A percentile compares a stretch with the other conserved stretches of the same genome.
These are phyloP conservation scores for Ogataea kodamae DNA, from an alignment of 805 yeast species.

Conservation along the genomic window DNA sequence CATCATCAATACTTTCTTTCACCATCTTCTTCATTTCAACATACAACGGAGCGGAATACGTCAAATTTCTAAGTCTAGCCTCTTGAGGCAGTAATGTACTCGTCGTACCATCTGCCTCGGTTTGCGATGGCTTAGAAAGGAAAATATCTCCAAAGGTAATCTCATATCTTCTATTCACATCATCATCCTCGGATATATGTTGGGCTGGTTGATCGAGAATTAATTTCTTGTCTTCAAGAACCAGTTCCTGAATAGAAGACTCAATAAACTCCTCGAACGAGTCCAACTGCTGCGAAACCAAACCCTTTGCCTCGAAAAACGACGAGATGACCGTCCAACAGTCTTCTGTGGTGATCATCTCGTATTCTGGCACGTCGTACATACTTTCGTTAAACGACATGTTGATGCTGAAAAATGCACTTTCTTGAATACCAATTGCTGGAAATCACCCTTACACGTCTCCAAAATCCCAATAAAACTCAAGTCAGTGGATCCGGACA, in stretches of 20 bases:
- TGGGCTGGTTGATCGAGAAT: constrained; percentile 98
- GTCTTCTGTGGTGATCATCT: constrained; percentile 91
- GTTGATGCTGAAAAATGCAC: constrained; percentile 13
- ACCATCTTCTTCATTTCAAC: constrained; percentile 94
- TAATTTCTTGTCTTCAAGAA: constrained; percentile 90
- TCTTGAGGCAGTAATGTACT: constrained; percentile 98
- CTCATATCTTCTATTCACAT: constrained; percentile 87
- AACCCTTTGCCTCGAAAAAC: constrained; percentile 92
- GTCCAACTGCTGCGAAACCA: constrained; percentile 96
- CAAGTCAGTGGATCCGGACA: constrained; percentile 7
- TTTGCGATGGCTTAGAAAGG: constrained; percentile 94
- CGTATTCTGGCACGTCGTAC: constrained; percentile 45
- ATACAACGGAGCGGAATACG: constrained; percentile 93
- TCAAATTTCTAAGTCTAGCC: constrained; percentile 91
- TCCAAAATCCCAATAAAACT: constrained; percentile 5
- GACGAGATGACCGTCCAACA: constrained; percentile 98
- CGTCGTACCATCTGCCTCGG: constrained; percentile 99
- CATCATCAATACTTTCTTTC: constrained; percentile 75
- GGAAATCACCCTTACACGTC: constrained; percentile 11
- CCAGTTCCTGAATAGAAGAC: constrained; percentile 93
- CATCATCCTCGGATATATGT: constrained; percentile 87
- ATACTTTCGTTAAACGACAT: constrained; percentile 21
- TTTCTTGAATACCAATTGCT: constrained; percentile 10
- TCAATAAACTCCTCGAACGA: constrained; percentile 98
- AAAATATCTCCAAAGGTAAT: constrained; percentile 97